These are phyloP conservation scores for Blastobotrys muscicola DNA, from an alignment of 805 yeast species.

Conservation along the genomic window DNA sequence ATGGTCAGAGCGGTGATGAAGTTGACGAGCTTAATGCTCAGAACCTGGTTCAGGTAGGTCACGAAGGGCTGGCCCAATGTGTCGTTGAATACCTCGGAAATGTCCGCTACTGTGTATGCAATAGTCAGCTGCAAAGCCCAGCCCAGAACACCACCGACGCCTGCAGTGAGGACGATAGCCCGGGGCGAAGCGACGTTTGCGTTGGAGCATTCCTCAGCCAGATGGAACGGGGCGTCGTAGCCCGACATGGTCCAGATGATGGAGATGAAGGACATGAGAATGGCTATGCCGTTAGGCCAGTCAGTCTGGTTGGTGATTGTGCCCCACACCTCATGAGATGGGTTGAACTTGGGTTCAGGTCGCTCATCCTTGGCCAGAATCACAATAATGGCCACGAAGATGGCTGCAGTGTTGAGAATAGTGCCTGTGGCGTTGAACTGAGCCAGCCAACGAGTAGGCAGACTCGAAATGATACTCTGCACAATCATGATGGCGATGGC, in stretches of 20 bases:
- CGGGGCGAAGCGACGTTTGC: constrained; percentile 55
- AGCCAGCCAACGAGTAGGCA: constrained; percentile 49
- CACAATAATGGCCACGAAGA: constrained; percentile 35
- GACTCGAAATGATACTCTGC: constrained; percentile 44
- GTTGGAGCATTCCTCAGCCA: constrained; percentile 60
- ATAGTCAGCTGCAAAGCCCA: constrained; percentile 45
- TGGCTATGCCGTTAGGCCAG: constrained; percentile 56
- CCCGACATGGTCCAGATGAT: constrained; percentile 71
- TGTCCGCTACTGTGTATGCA: constrained; percentile 32
- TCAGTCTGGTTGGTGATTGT: constrained; percentile 36
- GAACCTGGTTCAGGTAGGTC: constrained; percentile 41
- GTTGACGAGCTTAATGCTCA: constrained; percentile 46
- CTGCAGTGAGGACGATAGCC: constrained; percentile 52
- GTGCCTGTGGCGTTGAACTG: constrained; percentile 53
- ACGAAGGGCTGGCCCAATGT: constrained; percentile 46
- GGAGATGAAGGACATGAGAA: constrained; percentile 47
- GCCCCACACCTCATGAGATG: constrained; percentile 42
- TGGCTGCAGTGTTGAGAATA: constrained; percentile 41
- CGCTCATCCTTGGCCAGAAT: constrained; percentile 10
- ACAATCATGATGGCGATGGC: constrained; percentile 50
- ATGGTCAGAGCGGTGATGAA: constrained; percentile 61
- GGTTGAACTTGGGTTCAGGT: constrained; percentile 38
- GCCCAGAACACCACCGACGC: constrained; percentile 51
- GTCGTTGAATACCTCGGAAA: not conserved
- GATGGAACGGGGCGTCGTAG: constrained; percentile 63